These are phyloP conservation scores for Comarum palustre DNA, from an alignment of 306 rosid species.

Conservation along the genomic window DNA sequence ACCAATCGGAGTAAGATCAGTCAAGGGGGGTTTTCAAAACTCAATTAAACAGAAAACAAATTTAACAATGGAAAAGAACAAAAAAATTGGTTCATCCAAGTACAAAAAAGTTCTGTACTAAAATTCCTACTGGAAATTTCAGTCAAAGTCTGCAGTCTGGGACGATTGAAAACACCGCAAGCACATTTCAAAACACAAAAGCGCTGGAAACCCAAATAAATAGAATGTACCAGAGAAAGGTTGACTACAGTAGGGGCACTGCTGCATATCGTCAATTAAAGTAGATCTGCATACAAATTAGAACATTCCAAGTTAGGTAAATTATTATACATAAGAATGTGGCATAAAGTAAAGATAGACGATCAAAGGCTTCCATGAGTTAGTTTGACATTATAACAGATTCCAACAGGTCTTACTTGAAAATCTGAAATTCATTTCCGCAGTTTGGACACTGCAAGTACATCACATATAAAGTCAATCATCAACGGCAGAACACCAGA, in stretches of 20 bases:
- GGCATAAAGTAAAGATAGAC: slow-evolving; percentile 13
- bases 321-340: background rate
- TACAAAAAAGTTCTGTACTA: background rate
- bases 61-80: background rate
- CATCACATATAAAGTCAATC: slow-evolving; percentile 19
- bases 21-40: background rate
- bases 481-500: slow-evolving; percentile 6
- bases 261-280: slow-evolving; percentile 70
- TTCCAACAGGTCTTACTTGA: slow-evolving; percentile 65
- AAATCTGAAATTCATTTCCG: slow-evolving; percentile 86
- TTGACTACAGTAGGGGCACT: slow-evolving; percentile 87
- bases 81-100: background rate
- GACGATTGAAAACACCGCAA: background rate
- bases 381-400: slow-evolving; percentile 13
- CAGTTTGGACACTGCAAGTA: slow-evolving; percentile 92
- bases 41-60: background rate
- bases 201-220: background rate
- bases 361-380: slow-evolving; percentile 7
- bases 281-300: slow-evolving; percentile 56
- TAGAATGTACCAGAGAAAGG: slow-evolving; percentile 74
- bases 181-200: background rate
- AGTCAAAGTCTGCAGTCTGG: background rate
- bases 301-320: background rate
- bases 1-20: background rate
- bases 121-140: background rate